Evolutionary conservation across 192 early-diverging fungal genomes (phyloP), one percentile per base, ranked within the genome.

Genomic region (Lunasporangiospora selenospora): DNA sequence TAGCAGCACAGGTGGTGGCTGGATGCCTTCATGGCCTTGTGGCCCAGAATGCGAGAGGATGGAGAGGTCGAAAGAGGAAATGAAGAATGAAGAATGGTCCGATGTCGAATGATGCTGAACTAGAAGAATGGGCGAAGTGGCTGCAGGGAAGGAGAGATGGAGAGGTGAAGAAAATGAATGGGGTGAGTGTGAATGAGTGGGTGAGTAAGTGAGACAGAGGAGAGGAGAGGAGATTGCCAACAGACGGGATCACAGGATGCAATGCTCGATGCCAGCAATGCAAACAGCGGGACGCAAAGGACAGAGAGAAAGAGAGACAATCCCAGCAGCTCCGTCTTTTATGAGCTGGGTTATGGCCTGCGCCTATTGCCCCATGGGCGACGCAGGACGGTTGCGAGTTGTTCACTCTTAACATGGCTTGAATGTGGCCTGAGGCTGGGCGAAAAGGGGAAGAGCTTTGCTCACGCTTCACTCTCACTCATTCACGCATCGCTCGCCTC

Each of bases 131-230:
- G 38, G 9, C 7, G 9, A n/a, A 26, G 21, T 7, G 10, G 9
- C 21, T 33, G 12, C 36, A 39, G 38, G 37, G 52, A 23, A 3
- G 18, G 4, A 29, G 33, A 19, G 3, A 38, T 12, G 26, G 36
- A 39, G 52, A 38, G 52, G 21, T 33, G 23, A 40, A 27, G 37
- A 40, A 36, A 2, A n/a, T 8, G 6, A 1, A 27, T 13, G 15
- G 38, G n/a, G 24, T 27, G 51, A 38, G 51, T 2, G 29, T 23
- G 52, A 54, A 23, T 39, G 52, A 24, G 37, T 38, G 50, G 12
- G 38, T 10, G 31, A 16, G 49, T 33, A 23, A 18, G 6, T 33
- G 49, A 1, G 33, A 33, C n/a, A 51, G n/a, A 9, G 21, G 40
- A 12, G 37, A 37, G 16, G 15, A 41, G 4, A 18, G 23, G 23